Conservation (phyloP, 1,284 basidiomycete genomes). For the Blastosporella zonata region DNA sequence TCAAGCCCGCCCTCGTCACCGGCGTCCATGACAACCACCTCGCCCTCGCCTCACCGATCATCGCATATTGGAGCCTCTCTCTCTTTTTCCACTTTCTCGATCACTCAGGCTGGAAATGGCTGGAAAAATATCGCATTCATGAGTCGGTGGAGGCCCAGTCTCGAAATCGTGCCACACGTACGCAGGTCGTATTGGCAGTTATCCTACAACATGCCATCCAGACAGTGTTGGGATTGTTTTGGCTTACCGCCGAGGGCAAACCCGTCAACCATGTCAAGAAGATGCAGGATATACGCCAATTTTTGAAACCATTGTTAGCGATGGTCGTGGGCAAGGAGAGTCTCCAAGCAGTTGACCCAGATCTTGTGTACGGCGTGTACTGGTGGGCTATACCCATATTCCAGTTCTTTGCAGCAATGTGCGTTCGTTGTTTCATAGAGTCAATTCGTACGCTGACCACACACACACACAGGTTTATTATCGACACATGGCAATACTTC, state of each 20-base stretch:
- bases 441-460: neutral
- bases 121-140: conserved; percentile 87
- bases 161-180: conserved; percentile 74
- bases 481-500: conserved; percentile 99
- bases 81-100: conserved; percentile 85
- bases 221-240: conserved; percentile 70
- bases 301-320: conserved; percentile 41
- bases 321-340: conserved; percentile 40
- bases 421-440: conserved; percentile 34
- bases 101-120: conserved; percentile 67
- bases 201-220: conserved; percentile 85
- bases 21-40: conserved; percentile 73
- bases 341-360: conserved; percentile 44
- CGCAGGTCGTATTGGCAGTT: conserved; percentile 77
- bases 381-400: conserved; percentile 90
- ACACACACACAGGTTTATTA: conserved; percentile 66
- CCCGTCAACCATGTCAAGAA: conserved; percentile 52
- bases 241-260: conserved; percentile 59
- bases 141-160: conserved; percentile 78
- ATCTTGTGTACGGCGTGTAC: conserved; percentile 71
- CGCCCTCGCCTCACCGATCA: conserved; percentile 72
- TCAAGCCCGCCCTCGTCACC: conserved; percentile 51
- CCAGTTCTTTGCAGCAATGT: conserved; percentile 86
- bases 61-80: conserved; percentile 88
- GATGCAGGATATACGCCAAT: conserved; percentile 40